Conservation (phyloP, 2,329 filamentous ascomycete species). For the Penicillium sp. region DNA sequence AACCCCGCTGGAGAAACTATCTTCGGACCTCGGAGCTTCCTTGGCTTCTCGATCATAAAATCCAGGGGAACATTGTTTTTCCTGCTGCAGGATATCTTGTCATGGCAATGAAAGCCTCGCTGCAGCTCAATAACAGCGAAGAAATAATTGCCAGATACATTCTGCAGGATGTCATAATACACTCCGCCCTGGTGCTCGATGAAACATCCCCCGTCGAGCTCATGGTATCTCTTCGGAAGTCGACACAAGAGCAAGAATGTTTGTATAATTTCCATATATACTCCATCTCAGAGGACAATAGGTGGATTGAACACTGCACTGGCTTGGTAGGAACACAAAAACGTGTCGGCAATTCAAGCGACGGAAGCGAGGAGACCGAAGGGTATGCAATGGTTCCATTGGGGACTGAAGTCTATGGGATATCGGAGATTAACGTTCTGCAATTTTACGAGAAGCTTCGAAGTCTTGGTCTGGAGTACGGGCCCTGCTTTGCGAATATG, state of each 20-base stretch:
- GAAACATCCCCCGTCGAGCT: conserved; percentile 20
- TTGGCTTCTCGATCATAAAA: conserved; percentile 33
- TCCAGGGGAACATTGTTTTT: conserved; percentile 25
- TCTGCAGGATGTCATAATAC: conserved; percentile 25
- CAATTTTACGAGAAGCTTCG: conserved; percentile 29
- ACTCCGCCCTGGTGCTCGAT: conserved; percentile 24
- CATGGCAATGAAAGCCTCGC: conserved; percentile 32
- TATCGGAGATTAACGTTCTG: conserved; percentile 19
- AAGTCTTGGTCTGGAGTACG: conserved; percentile 30
- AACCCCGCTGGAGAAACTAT: conserved; percentile 32
- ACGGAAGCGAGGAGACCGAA: neutral
- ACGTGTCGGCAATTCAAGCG: neutral
- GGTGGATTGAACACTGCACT: conserved; percentile 29
- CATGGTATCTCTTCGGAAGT: conserved; percentile 14
- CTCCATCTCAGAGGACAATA: conserved; percentile 21
- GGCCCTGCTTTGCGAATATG: conserved; percentile 29
- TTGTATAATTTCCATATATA: conserved; percentile 23
- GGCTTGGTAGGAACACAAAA: conserved; percentile 10
- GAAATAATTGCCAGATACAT: conserved; percentile 4
- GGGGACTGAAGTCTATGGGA: neutral
- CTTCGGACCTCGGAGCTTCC: conserved; percentile 27
- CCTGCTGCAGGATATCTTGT: conserved; percentile 32
- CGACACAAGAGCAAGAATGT: neutral
- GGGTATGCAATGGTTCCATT: neutral
- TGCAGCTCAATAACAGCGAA: conserved; percentile 6